Conservation (phyloP, 495 filamentous ascomycete species). For the Ascobolus immersus region DNA sequence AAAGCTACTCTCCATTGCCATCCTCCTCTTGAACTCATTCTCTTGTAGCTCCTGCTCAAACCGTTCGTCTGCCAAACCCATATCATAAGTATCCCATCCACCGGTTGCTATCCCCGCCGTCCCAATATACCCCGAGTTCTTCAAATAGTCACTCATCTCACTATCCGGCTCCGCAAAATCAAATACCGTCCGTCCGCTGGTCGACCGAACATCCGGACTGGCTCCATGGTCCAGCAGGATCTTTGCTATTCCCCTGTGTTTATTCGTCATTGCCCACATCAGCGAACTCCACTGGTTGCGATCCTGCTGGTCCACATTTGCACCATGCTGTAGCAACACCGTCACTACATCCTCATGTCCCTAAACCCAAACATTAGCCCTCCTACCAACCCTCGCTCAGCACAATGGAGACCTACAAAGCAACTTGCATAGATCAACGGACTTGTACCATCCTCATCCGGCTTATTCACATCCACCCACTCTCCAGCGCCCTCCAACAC, state of each 20-base stretch:
- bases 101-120: slow-evolving; percentile 60
- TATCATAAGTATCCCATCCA: slow-evolving; percentile 96
- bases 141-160: slow-evolving; percentile 83
- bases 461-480: slow-evolving; percentile 67
- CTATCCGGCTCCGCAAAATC: slow-evolving; percentile 87
- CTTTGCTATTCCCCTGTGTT: slow-evolving; percentile 87
- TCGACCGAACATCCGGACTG: slow-evolving; percentile 83
- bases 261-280: slow-evolving; percentile 99
- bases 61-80: slow-evolving; percentile 69
- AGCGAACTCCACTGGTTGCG: slow-evolving; percentile 89
- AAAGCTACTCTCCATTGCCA: slow-evolving; percentile 99
- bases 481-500: slow-evolving; percentile 49
- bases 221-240: slow-evolving; percentile 75
- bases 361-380: slow-evolving; percentile 20
- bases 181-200: slow-evolving; percentile 78
- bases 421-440: slow-evolving; percentile 96
- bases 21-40: slow-evolving; percentile 78
- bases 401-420: slow-evolving; percentile 41
- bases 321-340: slow-evolving; percentile 60
- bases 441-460: slow-evolving; percentile 84
- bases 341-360: slow-evolving; percentile 78
- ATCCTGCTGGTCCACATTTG: slow-evolving; percentile 82
- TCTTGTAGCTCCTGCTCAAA: slow-evolving; percentile 97
- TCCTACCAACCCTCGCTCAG: background rate
- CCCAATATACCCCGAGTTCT: slow-evolving; percentile 85